Evolutionary conservation across 192 early-diverging fungal genomes (phyloP), one percentile per base, ranked within the genome.

Genomic region (Umbelopsis vinacea): DNA sequence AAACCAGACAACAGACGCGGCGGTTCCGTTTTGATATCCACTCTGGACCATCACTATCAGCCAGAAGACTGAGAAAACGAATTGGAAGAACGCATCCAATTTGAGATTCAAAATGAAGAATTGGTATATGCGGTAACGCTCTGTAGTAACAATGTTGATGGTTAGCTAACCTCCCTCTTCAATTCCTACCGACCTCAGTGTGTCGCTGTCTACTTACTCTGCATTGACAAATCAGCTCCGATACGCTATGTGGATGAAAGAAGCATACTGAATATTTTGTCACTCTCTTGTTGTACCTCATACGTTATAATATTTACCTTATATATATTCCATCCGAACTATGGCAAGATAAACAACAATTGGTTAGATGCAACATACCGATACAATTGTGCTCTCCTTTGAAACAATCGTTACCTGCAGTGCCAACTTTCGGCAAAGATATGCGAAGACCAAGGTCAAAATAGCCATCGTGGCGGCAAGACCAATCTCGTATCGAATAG

Each of bases 241-340:
- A 72, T 45, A 15, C 71, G 55, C 46, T 68, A 35, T 4, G 26
- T 12, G 17, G 19, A n/a, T 0, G 26, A n/a, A 21, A 21, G 48
- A n/a, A 21, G 1, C 4, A n/a, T 17, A 2, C 2, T 50, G 19
- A 50, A 21, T 50, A 50, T n/a, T 0, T 15, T 50, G 5, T 17
- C n/a, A 8, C 14, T 6, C 17, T 50, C n/a, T 29, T 29, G 29
- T 29, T 29, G 3, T 2, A 29, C 1, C 29, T 3, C 29, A 29
- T 29, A 29, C 1, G 29, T 2, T 29, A 3, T 29, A 29, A 29
- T 29, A 1, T 29, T 19, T 63, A 63, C 57, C 57, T 63, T 72
- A 35, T 72, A 72, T 6, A 50, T 66, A 60, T 60, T 72, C 71
- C 71, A 72, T 6, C 71, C 71, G 66, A 72, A 72, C 71, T 72